Evolutionary conservation across 768 basidiomycete genomes (phyloP).

Genomic region (Lentinus tigrinus): DNA sequence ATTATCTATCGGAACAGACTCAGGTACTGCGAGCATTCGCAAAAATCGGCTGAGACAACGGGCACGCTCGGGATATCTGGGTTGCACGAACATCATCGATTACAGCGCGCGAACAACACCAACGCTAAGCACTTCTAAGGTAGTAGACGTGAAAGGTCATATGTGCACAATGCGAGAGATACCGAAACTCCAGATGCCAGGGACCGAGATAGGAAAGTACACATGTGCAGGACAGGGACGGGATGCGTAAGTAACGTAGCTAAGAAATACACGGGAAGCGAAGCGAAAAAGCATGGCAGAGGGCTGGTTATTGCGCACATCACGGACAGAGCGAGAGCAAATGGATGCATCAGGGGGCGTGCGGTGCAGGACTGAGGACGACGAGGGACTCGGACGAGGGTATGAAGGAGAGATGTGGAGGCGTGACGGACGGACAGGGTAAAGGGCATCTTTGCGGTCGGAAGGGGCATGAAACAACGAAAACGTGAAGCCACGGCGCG

Average conservation of each 20-base stretch:
- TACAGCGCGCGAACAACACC: constrained; percentile 12
- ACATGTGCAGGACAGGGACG: not conserved
- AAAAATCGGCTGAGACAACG: no score
- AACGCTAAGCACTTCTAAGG: not conserved
- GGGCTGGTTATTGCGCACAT: not conserved
- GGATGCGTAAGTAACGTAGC: constrained; percentile 6
- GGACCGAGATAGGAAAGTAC: not conserved
- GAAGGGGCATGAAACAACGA: not conserved
- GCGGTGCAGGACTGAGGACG: not conserved
- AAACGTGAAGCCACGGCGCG: not conserved
- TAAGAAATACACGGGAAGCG: constrained; percentile 11
- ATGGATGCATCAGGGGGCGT: not conserved
- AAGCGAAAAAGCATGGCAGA: not conserved
- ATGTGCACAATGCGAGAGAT: not conserved
- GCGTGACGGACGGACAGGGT: not conserved
- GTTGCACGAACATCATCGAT: not conserved
- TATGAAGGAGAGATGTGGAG: not conserved
- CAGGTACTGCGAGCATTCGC: not conserved
- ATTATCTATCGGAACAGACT: constrained; percentile 5
- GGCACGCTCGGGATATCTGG: not conserved
- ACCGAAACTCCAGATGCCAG: not conserved
- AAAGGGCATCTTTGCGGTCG: not conserved
- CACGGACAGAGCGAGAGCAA: constrained; percentile 9
- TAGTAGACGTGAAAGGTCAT: not conserved
- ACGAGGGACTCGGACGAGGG: not conserved